Base-by-base conservation (phyloP, 176 grass and related monocot species). In the Aegilops speltoides region DNA sequence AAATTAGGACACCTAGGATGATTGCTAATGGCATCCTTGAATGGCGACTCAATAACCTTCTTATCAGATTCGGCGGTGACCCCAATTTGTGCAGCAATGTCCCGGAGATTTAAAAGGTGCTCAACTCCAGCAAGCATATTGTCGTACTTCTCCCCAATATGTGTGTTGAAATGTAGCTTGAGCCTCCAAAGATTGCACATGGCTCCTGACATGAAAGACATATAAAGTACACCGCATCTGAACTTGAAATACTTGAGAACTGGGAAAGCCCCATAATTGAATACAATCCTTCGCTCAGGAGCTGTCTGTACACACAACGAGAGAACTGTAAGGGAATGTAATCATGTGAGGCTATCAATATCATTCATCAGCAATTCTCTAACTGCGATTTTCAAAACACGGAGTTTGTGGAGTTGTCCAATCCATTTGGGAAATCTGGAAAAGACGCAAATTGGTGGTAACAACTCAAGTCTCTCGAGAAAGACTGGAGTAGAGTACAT, bases 181-280 rank as follows among this genome's bases (percentile, higher is more conserved):
- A 84, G 69, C 12, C 38, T 64, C 17, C 43, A 10, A 76, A 84
- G 71, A 64, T 64, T 76, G 11, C 26, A 37, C 26, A 65, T 8
- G 33, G 82, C 71, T 46, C 15, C 69, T 10, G 29, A 19, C 57
- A 52, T 10, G 20, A 36, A 84, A 48, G 0, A 4, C 26, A 20
- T 76, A 25, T 25, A 2, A 6, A 82, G 28, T 5, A 9, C 11
- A 34, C 10, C 26, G 8, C 67, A 40, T 0, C 8, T 8, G 23
- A 83, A 62, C 37, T 61, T 83, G 23, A 83, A 73, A 28, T 26
- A 83, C 68, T 9, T 36, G 8, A 83, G 56, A 75, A 29, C 70
- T 22, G 69, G 82, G 1, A 84, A 63, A 20, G 11, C 11, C 19
- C 24, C 25, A 4, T 4, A 2, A 0, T 33, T 29, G 7, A 84